Base-by-base conservation (phyloP, 73 alveolate genomes). In the Paramecium caudatum region DNA sequence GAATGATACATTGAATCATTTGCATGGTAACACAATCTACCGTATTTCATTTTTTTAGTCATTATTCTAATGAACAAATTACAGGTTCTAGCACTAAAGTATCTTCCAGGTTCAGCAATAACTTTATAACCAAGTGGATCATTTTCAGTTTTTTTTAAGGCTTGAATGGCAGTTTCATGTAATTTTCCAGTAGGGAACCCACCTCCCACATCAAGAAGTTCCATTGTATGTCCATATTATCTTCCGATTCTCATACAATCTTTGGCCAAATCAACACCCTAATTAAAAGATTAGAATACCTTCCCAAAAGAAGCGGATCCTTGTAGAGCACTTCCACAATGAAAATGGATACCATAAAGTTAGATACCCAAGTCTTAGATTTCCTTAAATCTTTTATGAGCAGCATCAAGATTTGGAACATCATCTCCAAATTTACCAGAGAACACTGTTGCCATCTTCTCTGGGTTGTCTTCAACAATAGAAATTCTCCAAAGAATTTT, bases 71-170 rank as follows among this genome's bases (percentile, higher is more conserved):
- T 27, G 36, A 82, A 82, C 27, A 82, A 55, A n/a, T 46, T 47
- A 41, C 91, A 82, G 43, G 82, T 47, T 27, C 48, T 61, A 62
- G 82, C 48, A 2, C 82, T 47, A 65, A 82, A 82, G 17, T 82
- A 82, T 82, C 91, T 82, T 1, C 91, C 91, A 9, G 91, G 91
- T 82, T 82, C 91, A n/a, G 91, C 91, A 25, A 82, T 82, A 19
- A 82, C 55, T 48, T 62, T 25, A 65, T 47, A 82, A 23, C 90
- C 90, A 16, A 80, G 46, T 9, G 90, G 90, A 45, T 80, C 90
- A 37, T 80, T 80, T 37, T 65, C 36, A 37, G 82, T 82, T 32
- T 23, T 65, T 41, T 82, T 82, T 43, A 82, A 82, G 36, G 68
- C 43, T 6, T 37, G 25, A 82, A 82, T 82, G 34, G 74, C 68